Base-by-base conservation (phyloP, 805 yeast species). In the Maudiozyma turicensis region DNA sequence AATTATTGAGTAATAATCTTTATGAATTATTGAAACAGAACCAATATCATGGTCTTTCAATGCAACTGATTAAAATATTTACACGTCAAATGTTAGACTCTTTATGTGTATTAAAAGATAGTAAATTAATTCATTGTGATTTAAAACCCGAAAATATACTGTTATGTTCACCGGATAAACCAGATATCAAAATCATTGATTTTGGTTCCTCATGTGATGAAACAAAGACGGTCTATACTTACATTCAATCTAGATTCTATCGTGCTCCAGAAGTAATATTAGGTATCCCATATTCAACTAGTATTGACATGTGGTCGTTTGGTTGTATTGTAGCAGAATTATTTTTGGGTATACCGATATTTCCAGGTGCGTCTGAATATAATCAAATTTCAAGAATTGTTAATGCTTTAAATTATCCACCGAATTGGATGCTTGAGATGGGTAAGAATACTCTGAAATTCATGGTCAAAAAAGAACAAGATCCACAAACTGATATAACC, bases 241-340 rank as follows among this genome's bases (percentile, higher is more conserved):
- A 90, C 62, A 86, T 90, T 55, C 98, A 90, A 66, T 86, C 95
- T 5, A 72, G 98, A 51, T 90, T 90, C 60, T 91, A 91, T 68
- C 75, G 99, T 53, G 86, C 95, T 2, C 99, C 99, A 0, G 99
- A 91, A 65, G 95, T 91, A 20, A 79, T 93, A 3, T 69, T 91
- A 20, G 98, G 99, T 0, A 72, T 91, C 42, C 95, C 96, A 5
- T 91, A 93, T 61, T 85, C 96, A 0, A 80, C 95, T 8, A 81
- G 95, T 6, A 91, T 93, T 47, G 99, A 91, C 64, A 88, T 91
- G 81, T 93, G 99, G 99, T 91, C 98, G 0, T 70, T 90, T 42
- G 99, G 96, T 0, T 86, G 97, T 63, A 87, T 93, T 46, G 79
- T 88, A 34, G 95, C 93, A 1, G 99, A 93, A 65, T 70, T 91